Base-by-base conservation (phyloP, 352 stramenopile species). In the Phytophthora pistaciae region DNA sequence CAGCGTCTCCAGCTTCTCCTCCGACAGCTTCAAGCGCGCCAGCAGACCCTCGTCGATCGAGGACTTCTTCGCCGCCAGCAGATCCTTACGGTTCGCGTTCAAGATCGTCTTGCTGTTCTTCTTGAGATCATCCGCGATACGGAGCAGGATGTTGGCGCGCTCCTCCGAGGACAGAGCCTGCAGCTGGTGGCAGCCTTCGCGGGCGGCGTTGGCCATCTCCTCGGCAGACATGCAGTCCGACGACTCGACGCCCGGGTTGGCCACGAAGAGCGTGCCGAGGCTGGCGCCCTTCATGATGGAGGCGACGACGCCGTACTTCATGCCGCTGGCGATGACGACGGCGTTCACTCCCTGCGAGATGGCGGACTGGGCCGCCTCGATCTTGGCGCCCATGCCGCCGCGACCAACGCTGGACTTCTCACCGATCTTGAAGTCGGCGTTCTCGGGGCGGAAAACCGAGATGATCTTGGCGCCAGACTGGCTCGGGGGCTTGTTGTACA, bases 371-470 rank as follows among this genome's bases (percentile, higher is more conserved):
- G 96, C 96, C 16, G 95, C 87, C 36, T 92, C 86, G 62, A 99
- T 98, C 79, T 99, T 99, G 58, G 94, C 90, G 68, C 87, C 87
- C 97, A 99, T 99, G 61, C 97, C 97, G 27, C 97, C 97, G 52
- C 97, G 91, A 16, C 96, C 91, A 25, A 94, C 72, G 38, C 75
- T 86, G 7, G 91, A 97, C 60, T 95, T 94, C 29, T 93, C 82
- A 46, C 87, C 87, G 42, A 96, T 95, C 70, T 87, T 81, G 59
- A 93, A 94, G 38, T 80, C 59, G 16, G 74, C 78, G 31, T 76
- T 79, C 13, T 93, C 84, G 9, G 81, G 79, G 25, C 74, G 74
- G 70, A 94, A 96, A 13, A 91, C 74, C 5, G 87, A 84, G 60
- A 96, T 92, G 60, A 96, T 75, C 75, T 93, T 93, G 21, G 89